phyloP scores from a whole-genome alignment of 164 flowering plant genomes.

The Vitis rupestris region DNA sequence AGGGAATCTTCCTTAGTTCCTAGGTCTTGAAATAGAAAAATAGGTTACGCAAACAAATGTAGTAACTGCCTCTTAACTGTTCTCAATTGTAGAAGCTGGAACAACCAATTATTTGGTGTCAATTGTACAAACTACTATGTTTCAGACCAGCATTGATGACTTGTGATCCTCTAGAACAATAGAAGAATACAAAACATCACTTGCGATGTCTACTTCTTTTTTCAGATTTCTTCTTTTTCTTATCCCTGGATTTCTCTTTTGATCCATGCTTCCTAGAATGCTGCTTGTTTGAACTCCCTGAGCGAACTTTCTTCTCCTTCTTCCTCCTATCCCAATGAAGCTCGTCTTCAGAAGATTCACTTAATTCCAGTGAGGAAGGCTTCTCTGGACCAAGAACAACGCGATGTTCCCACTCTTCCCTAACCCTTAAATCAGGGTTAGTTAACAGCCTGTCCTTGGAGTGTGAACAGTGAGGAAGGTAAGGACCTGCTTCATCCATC shows the following conservation, averaged over 20 bases:
- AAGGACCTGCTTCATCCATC: constrained; percentile 96
- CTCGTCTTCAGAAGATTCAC: constrained; percentile 36
- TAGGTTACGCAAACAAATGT: too few species aligned
- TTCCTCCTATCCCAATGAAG: constrained; percentile 16
- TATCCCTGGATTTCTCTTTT: constrained; percentile 35
- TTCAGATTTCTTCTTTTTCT: constrained; percentile 28
- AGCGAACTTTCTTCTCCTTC: constrained; percentile 28
- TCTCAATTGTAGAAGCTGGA: neutral
- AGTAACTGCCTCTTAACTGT: too few species aligned
- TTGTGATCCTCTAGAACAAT: neutral
- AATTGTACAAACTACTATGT: neutral
- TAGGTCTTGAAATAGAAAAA: too few species aligned
- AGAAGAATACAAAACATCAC: neutral
- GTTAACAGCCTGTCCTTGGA: constrained; percentile 18
- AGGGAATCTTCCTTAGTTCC: too few species aligned
- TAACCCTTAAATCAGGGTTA: constrained; percentile 20
- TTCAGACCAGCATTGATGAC: neutral
- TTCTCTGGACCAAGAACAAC: constrained; percentile 62
- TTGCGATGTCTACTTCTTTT: constrained; percentile 30
- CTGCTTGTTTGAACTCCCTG: constrained; percentile 32
- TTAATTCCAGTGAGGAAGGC: constrained; percentile 34
- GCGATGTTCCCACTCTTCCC: constrained; percentile 33
- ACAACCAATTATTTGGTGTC: neutral
- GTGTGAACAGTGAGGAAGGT: constrained; percentile 41
- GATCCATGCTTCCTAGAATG: constrained; percentile 43